Conservation (phyloP, 768 basidiomycete genomes). For the Tylopilus sp. region DNA sequence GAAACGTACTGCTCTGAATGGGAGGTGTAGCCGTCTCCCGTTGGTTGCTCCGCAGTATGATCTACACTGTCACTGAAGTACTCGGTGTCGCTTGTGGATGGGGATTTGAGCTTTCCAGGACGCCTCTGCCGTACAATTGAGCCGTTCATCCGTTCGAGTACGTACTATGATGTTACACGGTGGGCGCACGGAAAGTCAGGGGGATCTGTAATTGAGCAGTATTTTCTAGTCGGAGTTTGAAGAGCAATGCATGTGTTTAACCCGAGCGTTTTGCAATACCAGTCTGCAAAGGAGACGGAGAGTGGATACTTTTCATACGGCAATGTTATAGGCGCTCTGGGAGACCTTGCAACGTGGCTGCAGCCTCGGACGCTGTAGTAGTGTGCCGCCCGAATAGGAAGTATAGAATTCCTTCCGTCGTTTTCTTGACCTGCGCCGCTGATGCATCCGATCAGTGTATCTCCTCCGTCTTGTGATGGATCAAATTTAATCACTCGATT, state of each 20-base stretch:
- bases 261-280: not conserved
- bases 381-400: too few relatives aligned
- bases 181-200: constrained; percentile 2
- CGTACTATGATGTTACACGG: not conserved
- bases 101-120: not conserved
- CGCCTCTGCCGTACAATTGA: constrained; percentile 21
- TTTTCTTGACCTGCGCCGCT: too few relatives aligned
- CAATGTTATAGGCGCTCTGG: too few relatives aligned
- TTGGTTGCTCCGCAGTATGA: not conserved
- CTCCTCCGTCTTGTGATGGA: too few relatives aligned
- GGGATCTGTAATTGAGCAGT: not conserved
- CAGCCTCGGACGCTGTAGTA: too few relatives aligned
- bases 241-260: constrained; percentile 19
- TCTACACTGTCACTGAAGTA: constrained; percentile 17
- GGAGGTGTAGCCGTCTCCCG: constrained; percentile 5
- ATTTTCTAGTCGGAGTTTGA: constrained; percentile 26
- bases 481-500: too few relatives aligned
- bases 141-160: constrained; percentile 5
- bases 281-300: too few relatives aligned
- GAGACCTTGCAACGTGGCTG: too few relatives aligned
- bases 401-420: too few relatives aligned
- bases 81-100: constrained; percentile 21
- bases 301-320: too few relatives aligned
- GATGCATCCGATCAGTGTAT: too few relatives aligned
- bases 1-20: constrained; percentile 17